Base-by-base conservation (phyloP, 2,329 filamentous ascomycete species). In the Coleophoma crateriformis region DNA sequence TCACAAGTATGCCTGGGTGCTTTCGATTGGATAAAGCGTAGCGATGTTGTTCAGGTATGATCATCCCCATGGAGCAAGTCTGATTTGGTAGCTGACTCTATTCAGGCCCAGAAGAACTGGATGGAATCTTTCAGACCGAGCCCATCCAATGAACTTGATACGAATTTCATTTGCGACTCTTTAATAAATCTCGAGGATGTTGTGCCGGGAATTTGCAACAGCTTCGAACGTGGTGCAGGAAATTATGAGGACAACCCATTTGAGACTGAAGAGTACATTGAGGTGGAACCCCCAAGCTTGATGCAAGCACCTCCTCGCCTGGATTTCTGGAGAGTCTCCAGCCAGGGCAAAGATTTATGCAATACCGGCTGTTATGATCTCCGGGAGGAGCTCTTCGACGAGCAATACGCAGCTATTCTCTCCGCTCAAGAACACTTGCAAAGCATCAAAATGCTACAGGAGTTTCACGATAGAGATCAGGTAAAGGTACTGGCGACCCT, bases 1-100 rank as follows among this genome's bases (percentile, higher is more conserved):
- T 38, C 7, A 15, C 35, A 46, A 32, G 46, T 17, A 37, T 48
- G 39, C 51, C 49, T 65, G 27, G 66, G 67, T 45, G 67, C 59
- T 4, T 69, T 70, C 48, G 68, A 69, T 41, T 66, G 64, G 49
- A 50, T 70, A 12, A 58, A 67, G 12, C 60, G 64, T 38, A 45
- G 56, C 6, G 65, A 68, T 45, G 60, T 60, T 15, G 63, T 62
- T 12, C 60, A 65, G 58, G 49, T 68, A 22, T 64, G 65, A 56
- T 61, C 55, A 33, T 52, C 19, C 14, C 14, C 19, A n/a, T 33
- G 14, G 8, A 17, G 4, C 5, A 35, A 14, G 13, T 12, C 12
- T 35, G 11, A 22, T 10, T 27, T 10, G 27, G 27, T 27, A 3
- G 17, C 33, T 39, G 40, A 35, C 39, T 35, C n/a, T 14, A 14